A percentile compares a stretch with the other conserved stretches of the same genome.
phyloP scores from a whole-genome alignment of 441 rosid genomes.

The Gossypium gossypioides region DNA sequence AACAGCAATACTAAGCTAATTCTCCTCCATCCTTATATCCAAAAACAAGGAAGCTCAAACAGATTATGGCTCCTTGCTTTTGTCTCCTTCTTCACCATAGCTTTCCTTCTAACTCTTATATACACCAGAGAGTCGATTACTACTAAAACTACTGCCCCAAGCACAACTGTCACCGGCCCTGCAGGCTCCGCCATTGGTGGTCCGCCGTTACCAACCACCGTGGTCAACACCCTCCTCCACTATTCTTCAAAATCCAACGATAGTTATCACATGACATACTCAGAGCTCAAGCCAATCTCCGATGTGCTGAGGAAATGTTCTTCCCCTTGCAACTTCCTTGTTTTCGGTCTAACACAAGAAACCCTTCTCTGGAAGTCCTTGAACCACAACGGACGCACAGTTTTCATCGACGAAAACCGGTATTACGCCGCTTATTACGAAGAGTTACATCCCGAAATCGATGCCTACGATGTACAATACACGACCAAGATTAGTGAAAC shows the following conservation, averaged over 20 bases:
- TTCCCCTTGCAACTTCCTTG: slow-evolving; percentile 70
- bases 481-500: slow-evolving; percentile 59
- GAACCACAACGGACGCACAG: slow-evolving; percentile 75
- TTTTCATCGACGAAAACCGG: slow-evolving; percentile 80
- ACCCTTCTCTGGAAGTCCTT: slow-evolving; percentile 86
- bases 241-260: slow-evolving; percentile 61
- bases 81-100: slow-evolving; percentile 65
- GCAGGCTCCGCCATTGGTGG: slow-evolving; percentile 19
- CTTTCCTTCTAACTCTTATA: slow-evolving; percentile 64
- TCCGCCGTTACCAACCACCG: slow-evolving; percentile 37
- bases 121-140: slow-evolving; percentile 58
- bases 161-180: slow-evolving; percentile 25
- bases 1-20: slow-evolving; percentile 73
- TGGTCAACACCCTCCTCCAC: slow-evolving; percentile 41
- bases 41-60: slow-evolving; percentile 72
- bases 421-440: slow-evolving; percentile 86
- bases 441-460: slow-evolving; percentile 72
- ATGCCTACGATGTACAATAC: slow-evolving; percentile 80
- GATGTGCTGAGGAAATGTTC: slow-evolving; percentile 75
- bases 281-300: slow-evolving; percentile 70
- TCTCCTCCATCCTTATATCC: slow-evolving; percentile 83
- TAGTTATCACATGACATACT: slow-evolving; percentile 58
- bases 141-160: slow-evolving; percentile 13
- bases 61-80: slow-evolving; percentile 80
- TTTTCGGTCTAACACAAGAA: slow-evolving; percentile 79